Evolutionary conservation across 2,329 filamentous ascomycete genomes (phyloP), one percentile per base, ranked within the genome.

Genomic region (Fusarium sublunatum): DNA sequence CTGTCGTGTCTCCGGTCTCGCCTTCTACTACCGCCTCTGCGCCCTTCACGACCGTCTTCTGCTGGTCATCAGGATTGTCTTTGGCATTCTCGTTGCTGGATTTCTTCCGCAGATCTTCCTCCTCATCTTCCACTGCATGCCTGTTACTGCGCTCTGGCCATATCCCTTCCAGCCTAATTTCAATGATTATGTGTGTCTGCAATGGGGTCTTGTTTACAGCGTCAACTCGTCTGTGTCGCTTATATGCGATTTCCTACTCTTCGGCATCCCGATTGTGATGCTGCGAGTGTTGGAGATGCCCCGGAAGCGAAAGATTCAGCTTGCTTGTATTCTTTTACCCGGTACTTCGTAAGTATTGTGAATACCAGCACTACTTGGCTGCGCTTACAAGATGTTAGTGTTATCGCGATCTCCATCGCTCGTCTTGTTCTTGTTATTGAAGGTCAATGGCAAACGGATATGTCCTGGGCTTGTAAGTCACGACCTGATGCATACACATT

Each of bases 141-240:
- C 82, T 0, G 80, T 84, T 0, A 84, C 82, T 1, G 80, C 76
- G 0, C 69, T 81, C 3, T 84, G 82, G 82, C 82, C 82, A 0
- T 84, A 85, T 49, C 75, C 70, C 1, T 84, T 78, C 75, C 80
- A 85, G 61, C 65, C 72, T 0, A 75, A 75, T 9, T 72, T 65
- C 9, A 71, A 70, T 2, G 58, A 75, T 4, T 85, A 81, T 59
- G 74, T 66, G 0, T 84, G 82, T 59, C 56, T 84, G 34, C 71
- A 77, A 13, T 84, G 82, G 82, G 82, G 82, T 0, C 53, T 82
- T 3, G 81, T 85, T 1, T 85, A 84, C 60, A 78, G 78, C 9
- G 78, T 82, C 19, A 84, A 83, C 65, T 83, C 81, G 10, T 75
- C 73, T 0, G 70, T 84, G 4, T 84, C 81, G 1, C 70, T 84